A percentile compares a stretch with the other conserved stretches of the same genome.
phyloP scores from a whole-genome alignment of 345 rosid genomes.

The Eucalyptus curtisii region DNA sequence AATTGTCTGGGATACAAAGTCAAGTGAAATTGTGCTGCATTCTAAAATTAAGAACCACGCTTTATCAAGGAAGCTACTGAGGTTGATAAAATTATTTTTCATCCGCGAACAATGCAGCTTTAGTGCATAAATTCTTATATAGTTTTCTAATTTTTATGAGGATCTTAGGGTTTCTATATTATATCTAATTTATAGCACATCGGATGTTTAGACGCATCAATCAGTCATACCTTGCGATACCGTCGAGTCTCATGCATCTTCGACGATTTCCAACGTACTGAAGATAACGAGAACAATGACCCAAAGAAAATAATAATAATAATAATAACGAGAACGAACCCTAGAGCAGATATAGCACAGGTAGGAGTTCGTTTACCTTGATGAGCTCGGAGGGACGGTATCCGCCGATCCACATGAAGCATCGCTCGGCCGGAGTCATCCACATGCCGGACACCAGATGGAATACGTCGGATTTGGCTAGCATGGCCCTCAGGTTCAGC shows the following conservation, averaged over 20 bases:
- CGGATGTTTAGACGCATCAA: background rate
- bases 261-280: background rate
- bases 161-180: background rate
- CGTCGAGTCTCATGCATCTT: background rate
- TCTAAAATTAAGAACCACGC: background rate
- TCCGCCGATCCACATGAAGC: slow-evolving; percentile 46
- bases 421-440: slow-evolving; percentile 37
- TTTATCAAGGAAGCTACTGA: background rate
- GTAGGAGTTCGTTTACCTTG: slow-evolving; percentile 10
- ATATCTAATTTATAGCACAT: background rate
- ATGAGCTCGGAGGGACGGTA: slow-evolving; percentile 41
- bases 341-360: background rate
- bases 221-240: background rate
- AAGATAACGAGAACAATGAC: background rate
- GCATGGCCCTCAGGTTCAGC: slow-evolving; percentile 12
- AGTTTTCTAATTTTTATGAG: background rate
- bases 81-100: background rate
- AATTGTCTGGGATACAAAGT: background rate
- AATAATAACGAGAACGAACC: background rate
- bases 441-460: slow-evolving; percentile 40
- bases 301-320: too few species aligned
- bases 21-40: background rate
- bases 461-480: slow-evolving; percentile 29
- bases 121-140: background rate
- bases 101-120: background rate